Base-by-base conservation (phyloP, 495 filamentous ascomycete genomes). In the Aspergillus homomorphus region DNA sequence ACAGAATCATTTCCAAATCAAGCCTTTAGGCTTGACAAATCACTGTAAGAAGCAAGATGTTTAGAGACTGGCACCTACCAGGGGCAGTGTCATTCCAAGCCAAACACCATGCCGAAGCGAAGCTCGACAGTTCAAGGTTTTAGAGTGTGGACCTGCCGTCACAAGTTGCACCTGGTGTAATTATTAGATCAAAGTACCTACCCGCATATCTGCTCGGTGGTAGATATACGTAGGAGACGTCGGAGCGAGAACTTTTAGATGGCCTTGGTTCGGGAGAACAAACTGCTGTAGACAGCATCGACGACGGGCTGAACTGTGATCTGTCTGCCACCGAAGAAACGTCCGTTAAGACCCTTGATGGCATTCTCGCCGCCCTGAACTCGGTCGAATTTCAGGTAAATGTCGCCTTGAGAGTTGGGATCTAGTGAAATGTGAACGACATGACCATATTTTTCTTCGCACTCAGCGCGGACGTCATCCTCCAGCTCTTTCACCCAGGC, bases 341-440 rank as follows among this genome's bases (percentile, higher is more conserved):
- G 87, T 46, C 95, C 95, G 71, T 98, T 99, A 54, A 99, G 81
- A 60, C 95, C 95, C 71, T 96, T 94, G 79, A 96, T 92, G 57
- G 95, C 94, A 63, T 97, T 98, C 70, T 96, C 89, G 66, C 93
- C 95, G 55, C 92, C 94, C 65, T 90, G 84, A 56, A 97, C 90
- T 60, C 90, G 87, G 76, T 96, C 90, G 71, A 98, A 99, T 74
- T 98, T 98, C 69, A 98, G 84, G 74, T 96, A 99, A 67, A 99
- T 93, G 68, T 98, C 95, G 75, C 95, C 95, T 70, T 89, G 84
- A 53, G 89, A 91, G 73, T 94, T 96, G 61, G 90, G 83, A 82
- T 97, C 93, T 79, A 97, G 78, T 68, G 90, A 82, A 77, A 97
- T 96, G 85, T 99, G 95, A 77, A 97, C 91, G 69, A 99, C 92